Percentiles rank a stretch among this genome's conserved stretches.
Evolutionary conservation across 495 filamentous ascomycete genomes (phyloP).

Genomic region (Bacidia rubella): DNA sequence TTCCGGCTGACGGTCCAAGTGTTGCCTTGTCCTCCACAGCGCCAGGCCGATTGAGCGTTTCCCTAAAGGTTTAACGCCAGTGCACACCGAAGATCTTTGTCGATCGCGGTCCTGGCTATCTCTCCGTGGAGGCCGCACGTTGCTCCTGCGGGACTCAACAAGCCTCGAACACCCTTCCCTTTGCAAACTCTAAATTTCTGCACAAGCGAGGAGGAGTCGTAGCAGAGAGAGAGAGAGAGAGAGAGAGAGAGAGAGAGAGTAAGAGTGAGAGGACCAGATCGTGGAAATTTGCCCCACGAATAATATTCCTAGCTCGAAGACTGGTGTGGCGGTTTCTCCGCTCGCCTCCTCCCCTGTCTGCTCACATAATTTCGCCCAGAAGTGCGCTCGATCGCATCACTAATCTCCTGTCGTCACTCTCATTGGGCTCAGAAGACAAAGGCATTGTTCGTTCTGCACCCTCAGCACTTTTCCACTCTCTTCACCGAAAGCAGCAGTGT

Average conservation of each 20-base stretch:
- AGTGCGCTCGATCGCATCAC: neutral
- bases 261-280: neutral
- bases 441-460: neutral
- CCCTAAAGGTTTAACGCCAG: slow-evolving; percentile 2
- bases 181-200: slow-evolving; percentile 5
- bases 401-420: neutral
- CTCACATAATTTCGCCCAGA: slow-evolving; percentile 1
- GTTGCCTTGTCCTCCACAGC: neutral
- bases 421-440: neutral
- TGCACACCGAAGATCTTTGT: slow-evolving; percentile 16
- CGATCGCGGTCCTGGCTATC: slow-evolving; percentile 14
- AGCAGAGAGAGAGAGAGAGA: too few species aligned
- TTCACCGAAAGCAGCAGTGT: too few species aligned
- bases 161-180: slow-evolving; percentile 1
- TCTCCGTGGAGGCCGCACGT: slow-evolving; percentile 4
- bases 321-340: slow-evolving; percentile 14
- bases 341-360: slow-evolving; percentile 4
- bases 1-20: neutral
- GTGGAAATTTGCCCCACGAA: slow-evolving; percentile 16
- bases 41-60: neutral
- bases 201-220: slow-evolving; percentile 2
- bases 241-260: too few species aligned
- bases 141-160: slow-evolving; percentile 1
- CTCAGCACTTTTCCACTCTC: neutral
- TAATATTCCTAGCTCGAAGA: slow-evolving; percentile 14